phyloP scores from a whole-genome alignment of 1,284 basidiomycete species.

The Malassezia caprae region DNA sequence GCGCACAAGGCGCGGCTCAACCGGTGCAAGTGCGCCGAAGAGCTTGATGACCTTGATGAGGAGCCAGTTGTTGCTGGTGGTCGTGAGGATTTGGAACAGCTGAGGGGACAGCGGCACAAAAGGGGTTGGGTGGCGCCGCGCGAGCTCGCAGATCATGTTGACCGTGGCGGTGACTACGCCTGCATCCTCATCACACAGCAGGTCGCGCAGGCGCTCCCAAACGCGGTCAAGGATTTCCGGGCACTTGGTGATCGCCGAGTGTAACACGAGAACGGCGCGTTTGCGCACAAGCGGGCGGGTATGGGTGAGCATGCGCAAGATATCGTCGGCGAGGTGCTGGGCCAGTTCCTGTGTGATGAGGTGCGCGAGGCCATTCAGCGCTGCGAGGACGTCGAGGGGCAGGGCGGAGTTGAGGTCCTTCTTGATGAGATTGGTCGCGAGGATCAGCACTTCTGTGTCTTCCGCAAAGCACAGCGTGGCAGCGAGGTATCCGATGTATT shows the following conservation, averaged over 20 bases:
- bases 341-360: slow-evolving; percentile 80
- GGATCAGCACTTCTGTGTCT: slow-evolving; percentile 91
- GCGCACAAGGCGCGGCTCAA: slow-evolving; percentile 83
- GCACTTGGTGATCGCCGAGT: slow-evolving; percentile 48
- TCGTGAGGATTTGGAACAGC: slow-evolving; percentile 85
- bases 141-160: slow-evolving; percentile 88
- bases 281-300: slow-evolving; percentile 75
- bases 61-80: slow-evolving; percentile 97
- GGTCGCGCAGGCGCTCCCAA: slow-evolving; percentile 61
- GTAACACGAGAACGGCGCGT: slow-evolving; percentile 70
- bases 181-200: slow-evolving; percentile 47
- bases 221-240: slow-evolving; percentile 32
- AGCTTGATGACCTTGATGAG: slow-evolving; percentile 94
- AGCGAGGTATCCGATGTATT: slow-evolving; percentile 89
- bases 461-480: slow-evolving; percentile 83
- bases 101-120: slow-evolving; percentile 61
- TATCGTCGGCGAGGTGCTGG: slow-evolving; percentile 74
- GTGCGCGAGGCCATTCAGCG: slow-evolving; percentile 76
- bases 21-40: slow-evolving; percentile 56
- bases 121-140: slow-evolving; percentile 47
- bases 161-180: slow-evolving; percentile 85
- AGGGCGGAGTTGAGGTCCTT: slow-evolving; percentile 76
- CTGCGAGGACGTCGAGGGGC: slow-evolving; percentile 66
- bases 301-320: slow-evolving; percentile 80
- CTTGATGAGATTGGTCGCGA: slow-evolving; percentile 93